These are phyloP conservation scores for Isabelozyma gotoi DNA, from an alignment of 805 yeast species.

Conservation along the genomic window DNA sequence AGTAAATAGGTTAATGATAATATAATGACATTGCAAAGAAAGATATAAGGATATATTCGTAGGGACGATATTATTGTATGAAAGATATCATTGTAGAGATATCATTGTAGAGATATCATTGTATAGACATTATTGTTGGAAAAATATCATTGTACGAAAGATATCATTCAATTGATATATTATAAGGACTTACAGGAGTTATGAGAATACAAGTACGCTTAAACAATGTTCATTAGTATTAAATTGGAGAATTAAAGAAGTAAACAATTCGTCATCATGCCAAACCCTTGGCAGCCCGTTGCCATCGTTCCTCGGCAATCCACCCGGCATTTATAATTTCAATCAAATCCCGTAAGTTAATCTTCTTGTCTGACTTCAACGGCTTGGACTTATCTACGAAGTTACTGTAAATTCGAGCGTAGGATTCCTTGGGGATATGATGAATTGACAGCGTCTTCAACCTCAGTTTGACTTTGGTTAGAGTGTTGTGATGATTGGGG, in stretches of 20 bases:
- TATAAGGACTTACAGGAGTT: too few relatives aligned
- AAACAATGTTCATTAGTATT: not conserved
- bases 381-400: conserved; percentile 69
- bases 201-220: too few relatives aligned
- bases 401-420: conserved; percentile 62
- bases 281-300: conserved; percentile 44
- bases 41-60: not conserved
- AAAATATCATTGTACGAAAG: too few relatives aligned
- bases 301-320: conserved; percentile 78
- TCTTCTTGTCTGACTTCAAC: conserved; percentile 55
- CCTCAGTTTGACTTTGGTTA: conserved; percentile 8
- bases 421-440: conserved; percentile 49
- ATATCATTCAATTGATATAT: too few relatives aligned
- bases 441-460: conserved; percentile 19
- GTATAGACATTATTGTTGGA: too few relatives aligned
- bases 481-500: conserved; percentile 17
- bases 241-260: not conserved
- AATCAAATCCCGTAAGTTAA: conserved; percentile 73
- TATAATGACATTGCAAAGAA: not conserved
- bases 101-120: too few relatives aligned
- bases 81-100: too few relatives aligned
- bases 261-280: conserved; percentile 15
- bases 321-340: conserved; percentile 81
- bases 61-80: too few relatives aligned
- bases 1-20: too few relatives aligned